Percentiles rank a stretch among this genome's conserved stretches.
phyloP scores from a whole-genome alignment of 257 asterid genomes.

The Ballota nigra region DNA sequence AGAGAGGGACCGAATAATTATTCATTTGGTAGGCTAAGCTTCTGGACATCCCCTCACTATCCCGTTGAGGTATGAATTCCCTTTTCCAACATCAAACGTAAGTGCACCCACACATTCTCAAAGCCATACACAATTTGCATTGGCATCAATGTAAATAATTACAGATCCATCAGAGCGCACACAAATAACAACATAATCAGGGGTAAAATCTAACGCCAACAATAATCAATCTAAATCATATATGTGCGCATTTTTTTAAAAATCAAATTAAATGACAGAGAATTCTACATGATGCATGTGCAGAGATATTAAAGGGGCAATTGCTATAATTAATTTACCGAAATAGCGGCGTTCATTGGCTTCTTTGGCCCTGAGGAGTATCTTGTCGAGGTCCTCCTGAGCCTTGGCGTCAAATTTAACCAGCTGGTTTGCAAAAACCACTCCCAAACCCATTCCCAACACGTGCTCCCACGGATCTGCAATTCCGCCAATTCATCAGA shows the following conservation, averaged over 20 bases:
- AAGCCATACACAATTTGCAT: not conserved
- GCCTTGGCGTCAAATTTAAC: slow-evolving; percentile 81
- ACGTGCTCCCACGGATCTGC: slow-evolving; percentile 99
- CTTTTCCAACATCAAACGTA: not conserved
- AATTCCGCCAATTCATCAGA: not conserved
- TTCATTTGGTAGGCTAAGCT: not conserved
- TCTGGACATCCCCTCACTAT: not conserved
- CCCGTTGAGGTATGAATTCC: not conserved
- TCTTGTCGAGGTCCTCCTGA: slow-evolving; percentile 81
- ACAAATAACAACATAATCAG: not conserved
- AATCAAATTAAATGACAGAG: not conserved
- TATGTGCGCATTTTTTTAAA: not conserved
- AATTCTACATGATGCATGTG: not conserved
- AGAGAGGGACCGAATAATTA: not conserved
- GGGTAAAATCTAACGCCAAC: not conserved
- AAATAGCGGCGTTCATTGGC: slow-evolving; percentile 97
- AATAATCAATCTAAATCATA: not conserved
- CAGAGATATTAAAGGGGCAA: not conserved
- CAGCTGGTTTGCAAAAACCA: slow-evolving; percentile 72
- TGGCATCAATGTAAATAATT: not conserved
- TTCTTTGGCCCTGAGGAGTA: slow-evolving; percentile 72
- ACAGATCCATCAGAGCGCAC: not conserved
- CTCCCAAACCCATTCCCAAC: slow-evolving; percentile 95
- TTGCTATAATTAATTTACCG: slow-evolving; percentile 38
- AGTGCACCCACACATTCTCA: not conserved